phyloP scores from a whole-genome alignment of 768 basidiomycete species.

The Termitomyces sp. region DNA sequence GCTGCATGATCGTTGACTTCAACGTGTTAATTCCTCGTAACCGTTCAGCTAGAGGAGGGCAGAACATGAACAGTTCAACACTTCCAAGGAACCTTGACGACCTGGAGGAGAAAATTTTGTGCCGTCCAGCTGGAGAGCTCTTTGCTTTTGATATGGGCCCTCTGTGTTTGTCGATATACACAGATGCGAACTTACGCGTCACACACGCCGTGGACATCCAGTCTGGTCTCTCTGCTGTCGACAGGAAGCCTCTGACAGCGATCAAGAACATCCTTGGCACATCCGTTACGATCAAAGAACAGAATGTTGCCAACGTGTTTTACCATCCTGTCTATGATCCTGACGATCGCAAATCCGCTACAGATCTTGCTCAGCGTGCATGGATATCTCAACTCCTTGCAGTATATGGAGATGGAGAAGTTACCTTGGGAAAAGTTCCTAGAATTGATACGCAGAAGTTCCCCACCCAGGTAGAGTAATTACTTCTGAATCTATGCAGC shows the following conservation, averaged over 20 bases:
- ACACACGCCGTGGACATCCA: slow-evolving; percentile 57
- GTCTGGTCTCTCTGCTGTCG: slow-evolving; percentile 38
- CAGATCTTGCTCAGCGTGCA: slow-evolving; percentile 40
- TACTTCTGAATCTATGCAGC: not conserved
- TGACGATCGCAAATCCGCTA: slow-evolving; percentile 25
- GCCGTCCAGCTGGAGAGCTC: slow-evolving; percentile 39
- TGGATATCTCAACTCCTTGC: slow-evolving; percentile 51
- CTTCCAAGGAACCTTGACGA: slow-evolving; percentile 17
- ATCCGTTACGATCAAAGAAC: slow-evolving; percentile 29
- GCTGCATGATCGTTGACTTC: slow-evolving; percentile 36
- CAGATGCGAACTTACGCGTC: slow-evolving; percentile 39
- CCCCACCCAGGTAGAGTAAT: slow-evolving; percentile 28
- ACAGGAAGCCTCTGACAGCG: slow-evolving; percentile 37
- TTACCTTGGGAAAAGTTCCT: slow-evolving; percentile 37
- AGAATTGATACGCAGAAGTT: slow-evolving; percentile 44
- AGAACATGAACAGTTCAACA: slow-evolving; percentile 15
- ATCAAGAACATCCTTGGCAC: slow-evolving; percentile 41
- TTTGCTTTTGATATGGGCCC: slow-evolving; percentile 55
- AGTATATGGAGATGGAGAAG: slow-evolving; percentile 37
- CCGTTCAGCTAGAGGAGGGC: slow-evolving; percentile 13
- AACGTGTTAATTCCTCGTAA: slow-evolving; percentile 15
- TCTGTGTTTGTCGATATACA: slow-evolving; percentile 46
- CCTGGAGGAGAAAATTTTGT: slow-evolving; percentile 37
- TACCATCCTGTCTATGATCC: slow-evolving; percentile 32
- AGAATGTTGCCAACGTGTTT: slow-evolving; percentile 37